These are phyloP conservation scores for Hymenotorrendiella dingleyae DNA, from an alignment of 2,329 filamentous ascomycete species.

Conservation along the genomic window DNA sequence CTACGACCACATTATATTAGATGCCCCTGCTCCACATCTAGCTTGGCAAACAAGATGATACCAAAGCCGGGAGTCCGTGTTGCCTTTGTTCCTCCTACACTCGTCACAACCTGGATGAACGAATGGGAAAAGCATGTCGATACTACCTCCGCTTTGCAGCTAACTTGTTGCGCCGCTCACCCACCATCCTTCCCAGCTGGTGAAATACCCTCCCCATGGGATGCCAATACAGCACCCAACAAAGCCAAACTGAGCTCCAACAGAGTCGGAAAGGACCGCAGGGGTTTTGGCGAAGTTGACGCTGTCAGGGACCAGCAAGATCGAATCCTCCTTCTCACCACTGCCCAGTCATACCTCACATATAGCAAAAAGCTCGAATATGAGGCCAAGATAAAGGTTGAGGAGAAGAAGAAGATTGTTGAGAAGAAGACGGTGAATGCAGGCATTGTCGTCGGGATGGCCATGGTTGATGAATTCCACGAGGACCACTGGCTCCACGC, in stretches of 20 bases:
- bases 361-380: slow-evolving; percentile 10
- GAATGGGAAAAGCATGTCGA: slow-evolving; percentile 19
- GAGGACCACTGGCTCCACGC: slow-evolving; percentile 6
- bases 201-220: not conserved
- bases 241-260: not conserved
- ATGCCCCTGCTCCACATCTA: slow-evolving; percentile 16
- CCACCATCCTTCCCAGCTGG: not conserved
- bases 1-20: slow-evolving; percentile 14
- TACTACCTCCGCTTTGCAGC: slow-evolving; percentile 2
- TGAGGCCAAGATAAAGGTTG: not conserved
- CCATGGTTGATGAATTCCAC: slow-evolving; percentile 21
- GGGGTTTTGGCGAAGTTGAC: not conserved
- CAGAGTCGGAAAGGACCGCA: not conserved
- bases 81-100: slow-evolving; percentile 13
- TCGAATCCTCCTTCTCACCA: slow-evolving; percentile 15
- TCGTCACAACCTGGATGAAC: slow-evolving; percentile 14
- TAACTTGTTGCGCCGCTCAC: slow-evolving; percentile 14
- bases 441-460: slow-evolving; percentile 19
- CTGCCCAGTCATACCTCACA: slow-evolving; percentile 5
- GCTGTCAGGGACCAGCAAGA: slow-evolving; percentile 8
- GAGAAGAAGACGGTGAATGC: not conserved
- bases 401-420: not conserved
- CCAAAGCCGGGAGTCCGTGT: slow-evolving; percentile 16
- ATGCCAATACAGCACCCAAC: not conserved
- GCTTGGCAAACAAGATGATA: slow-evolving; percentile 7